Base-by-base conservation (phyloP, 2,329 filamentous ascomycete species). In the Epichloe typhina region DNA sequence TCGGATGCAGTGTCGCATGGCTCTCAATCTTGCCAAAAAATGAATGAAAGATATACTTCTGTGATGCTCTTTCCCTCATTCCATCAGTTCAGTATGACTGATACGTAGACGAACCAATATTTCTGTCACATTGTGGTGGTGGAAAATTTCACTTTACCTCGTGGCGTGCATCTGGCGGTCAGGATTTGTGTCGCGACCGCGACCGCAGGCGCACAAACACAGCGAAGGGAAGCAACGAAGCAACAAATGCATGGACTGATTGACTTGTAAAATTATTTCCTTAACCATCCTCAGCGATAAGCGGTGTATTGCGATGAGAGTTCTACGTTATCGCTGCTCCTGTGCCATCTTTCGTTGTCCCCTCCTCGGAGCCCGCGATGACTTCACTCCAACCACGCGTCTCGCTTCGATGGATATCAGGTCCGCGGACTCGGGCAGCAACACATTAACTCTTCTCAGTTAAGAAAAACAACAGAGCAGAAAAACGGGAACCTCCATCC, bases 341-440 rank as follows among this genome's bases (percentile, higher is more conserved):
- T 17, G 13, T 49, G 46, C 38, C 39, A 15, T 37, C 15, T 40
- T 5, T 19, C 33, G n/a, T n/a, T 9, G 13, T 37, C 36, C 19
- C 35, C 36, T 36, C 19, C 4, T 33, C 12, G 36, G 36, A n/a
- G 46, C 42, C 42, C 46, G 39, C 46, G 50, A 52, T 52, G 50
- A 36, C 50, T 45, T 52, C 46, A 43, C 36, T 40, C 31, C 7
- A 17, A 37, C 41, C 23, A 26, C 15, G 4, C n/a, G 21, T 11
- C 39, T 23, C 3, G 39, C 17, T 11, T 42, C 13, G 17, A 26
- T 15, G 19, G 12, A 35, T 4, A n/a, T n/a, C 9, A 12, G 3
- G 12, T 13, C 17, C 23, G 35, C 21, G 9, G 7, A 13, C 35
- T 23, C 17, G 19, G 17, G 17, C 15, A 8, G n/a, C 23, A 13